A percentile compares a stretch with the other conserved stretches of the same genome.
Evolutionary conservation across 768 basidiomycete species (phyloP).

Genomic region (Russula brevipes): DNA sequence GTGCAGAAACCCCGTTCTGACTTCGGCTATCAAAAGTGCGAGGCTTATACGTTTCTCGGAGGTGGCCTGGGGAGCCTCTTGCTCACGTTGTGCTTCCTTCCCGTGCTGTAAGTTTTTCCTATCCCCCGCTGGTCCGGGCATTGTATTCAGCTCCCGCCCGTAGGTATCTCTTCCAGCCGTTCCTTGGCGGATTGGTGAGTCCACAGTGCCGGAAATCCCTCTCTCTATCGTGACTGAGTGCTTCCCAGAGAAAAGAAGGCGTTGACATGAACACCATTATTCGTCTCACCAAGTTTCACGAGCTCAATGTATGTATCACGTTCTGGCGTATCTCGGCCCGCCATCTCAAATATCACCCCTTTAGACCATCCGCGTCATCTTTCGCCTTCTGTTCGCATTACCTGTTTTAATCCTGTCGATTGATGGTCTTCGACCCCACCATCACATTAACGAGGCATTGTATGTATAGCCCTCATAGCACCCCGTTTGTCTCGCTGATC

Average conservation of each 20-base stretch:
- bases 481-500: neutral
- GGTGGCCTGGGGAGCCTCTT: constrained; percentile 65
- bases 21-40: constrained; percentile 42
- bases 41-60: constrained; percentile 63
- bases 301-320: constrained; percentile 60
- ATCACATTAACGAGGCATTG: constrained; percentile 60
- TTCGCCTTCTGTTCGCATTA: constrained; percentile 66
- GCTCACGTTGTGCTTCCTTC: constrained; percentile 70
- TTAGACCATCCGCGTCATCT: constrained; percentile 64
- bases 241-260: constrained; percentile 49
- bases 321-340: neutral
- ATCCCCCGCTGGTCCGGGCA: constrained; percentile 5
- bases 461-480: constrained; percentile 25
- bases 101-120: constrained; percentile 48
- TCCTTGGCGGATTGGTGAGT: constrained; percentile 56
- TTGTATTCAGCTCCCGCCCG: constrained; percentile 6
- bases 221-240: neutral
- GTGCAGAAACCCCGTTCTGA: neutral
- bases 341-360: neutral
- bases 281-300: constrained; percentile 73
- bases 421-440: constrained; percentile 61
- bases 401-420: constrained; percentile 61
- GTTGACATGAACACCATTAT: constrained; percentile 63
- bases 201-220: neutral
- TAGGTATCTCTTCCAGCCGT: constrained; percentile 63